Evolutionary conservation across 2,329 filamentous ascomycete species (phyloP).

Genomic region (Ophidiomyces ophidiicola): DNA sequence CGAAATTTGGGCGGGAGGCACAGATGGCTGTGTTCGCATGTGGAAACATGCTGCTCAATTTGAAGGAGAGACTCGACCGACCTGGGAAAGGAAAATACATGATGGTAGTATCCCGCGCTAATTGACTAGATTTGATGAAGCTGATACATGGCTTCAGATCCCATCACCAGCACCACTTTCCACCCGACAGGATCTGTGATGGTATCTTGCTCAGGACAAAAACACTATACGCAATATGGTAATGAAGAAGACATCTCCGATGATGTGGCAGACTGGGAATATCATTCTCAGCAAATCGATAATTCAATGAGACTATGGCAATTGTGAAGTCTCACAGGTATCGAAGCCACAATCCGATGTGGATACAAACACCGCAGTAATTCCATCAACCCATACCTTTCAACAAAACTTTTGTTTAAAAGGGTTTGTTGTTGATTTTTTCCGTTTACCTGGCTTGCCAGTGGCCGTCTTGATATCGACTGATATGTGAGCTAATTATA

Average conservation of each 20-base stretch:
- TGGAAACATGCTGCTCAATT: slow-evolving; percentile 38
- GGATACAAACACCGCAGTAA: too few species aligned
- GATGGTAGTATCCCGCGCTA: slow-evolving; percentile 26
- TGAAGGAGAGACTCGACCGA: slow-evolving; percentile 33
- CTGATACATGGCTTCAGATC: slow-evolving; percentile 26
- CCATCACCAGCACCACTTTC: slow-evolving; percentile 35
- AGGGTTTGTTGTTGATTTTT: too few species aligned
- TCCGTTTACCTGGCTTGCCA: too few species aligned
- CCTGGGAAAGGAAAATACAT: slow-evolving; percentile 35
- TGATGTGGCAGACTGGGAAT: background rate
- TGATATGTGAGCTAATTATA: too few species aligned
- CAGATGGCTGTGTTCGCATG: slow-evolving; percentile 42
- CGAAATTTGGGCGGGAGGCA: slow-evolving; percentile 49
- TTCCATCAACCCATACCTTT: too few species aligned
- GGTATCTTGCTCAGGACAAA: slow-evolving; percentile 41
- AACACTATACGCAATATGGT: slow-evolving; percentile 18
- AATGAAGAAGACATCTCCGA: slow-evolving; percentile 12
- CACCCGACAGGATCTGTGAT: slow-evolving; percentile 38
- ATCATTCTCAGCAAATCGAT: slow-evolving; percentile 16
- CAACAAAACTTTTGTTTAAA: too few species aligned
- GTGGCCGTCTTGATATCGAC: too few species aligned
- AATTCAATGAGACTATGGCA: slow-evolving; percentile 33
- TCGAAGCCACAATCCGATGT: too few species aligned
- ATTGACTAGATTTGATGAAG: background rate
- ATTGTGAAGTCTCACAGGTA: too few species aligned